These are phyloP conservation scores for Lachnellula arida DNA, from an alignment of 2,329 filamentous ascomycete genomes.

Conservation along the genomic window DNA sequence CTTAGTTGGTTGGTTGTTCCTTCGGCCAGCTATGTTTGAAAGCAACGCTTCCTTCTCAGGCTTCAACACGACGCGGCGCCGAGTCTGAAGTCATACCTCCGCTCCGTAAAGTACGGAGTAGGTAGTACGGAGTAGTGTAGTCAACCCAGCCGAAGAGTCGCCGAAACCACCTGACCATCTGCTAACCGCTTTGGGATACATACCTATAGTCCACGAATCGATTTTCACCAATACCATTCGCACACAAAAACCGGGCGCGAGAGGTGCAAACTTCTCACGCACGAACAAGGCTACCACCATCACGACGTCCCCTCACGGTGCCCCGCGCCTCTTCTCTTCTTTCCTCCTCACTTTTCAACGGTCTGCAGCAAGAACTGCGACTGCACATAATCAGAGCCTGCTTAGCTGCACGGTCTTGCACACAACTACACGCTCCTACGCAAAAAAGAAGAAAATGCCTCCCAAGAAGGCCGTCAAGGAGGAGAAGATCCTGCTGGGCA, in stretches of 20 bases:
- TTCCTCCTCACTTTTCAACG: slow-evolving; percentile 47
- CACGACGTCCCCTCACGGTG: slow-evolving; percentile 29
- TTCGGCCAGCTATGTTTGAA: too few species aligned
- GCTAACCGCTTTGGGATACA: too few species aligned
- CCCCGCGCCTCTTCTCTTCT: slow-evolving; percentile 43
- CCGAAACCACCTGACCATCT: too few species aligned
- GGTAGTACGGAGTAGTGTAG: too few species aligned
- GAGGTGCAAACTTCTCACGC: slow-evolving; percentile 10
- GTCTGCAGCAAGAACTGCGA: slow-evolving; percentile 45
- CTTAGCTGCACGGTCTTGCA: slow-evolving; percentile 37
- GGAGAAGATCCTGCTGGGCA: slow-evolving; percentile 93
- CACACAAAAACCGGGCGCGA: slow-evolving; percentile 19
- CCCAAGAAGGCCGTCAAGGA: slow-evolving; percentile 90
- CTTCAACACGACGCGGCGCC: too few species aligned
- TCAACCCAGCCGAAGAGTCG: too few species aligned
- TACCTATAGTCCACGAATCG: too few species aligned
- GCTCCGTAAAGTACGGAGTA: too few species aligned
- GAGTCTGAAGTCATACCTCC: too few species aligned
- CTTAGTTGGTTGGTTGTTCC: neutral
- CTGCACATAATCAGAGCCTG: slow-evolving; percentile 31
- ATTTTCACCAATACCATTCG: slow-evolving; percentile 12
- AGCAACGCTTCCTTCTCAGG: too few species aligned
- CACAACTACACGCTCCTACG: slow-evolving; percentile 51
- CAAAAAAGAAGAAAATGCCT: slow-evolving; percentile 65
- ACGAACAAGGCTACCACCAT: slow-evolving; percentile 25